Percentiles rank a stretch among this genome's conserved stretches.
These are phyloP conservation scores for Malassezia nana DNA, from an alignment of 1,284 basidiomycete species.

Conservation along the genomic window DNA sequence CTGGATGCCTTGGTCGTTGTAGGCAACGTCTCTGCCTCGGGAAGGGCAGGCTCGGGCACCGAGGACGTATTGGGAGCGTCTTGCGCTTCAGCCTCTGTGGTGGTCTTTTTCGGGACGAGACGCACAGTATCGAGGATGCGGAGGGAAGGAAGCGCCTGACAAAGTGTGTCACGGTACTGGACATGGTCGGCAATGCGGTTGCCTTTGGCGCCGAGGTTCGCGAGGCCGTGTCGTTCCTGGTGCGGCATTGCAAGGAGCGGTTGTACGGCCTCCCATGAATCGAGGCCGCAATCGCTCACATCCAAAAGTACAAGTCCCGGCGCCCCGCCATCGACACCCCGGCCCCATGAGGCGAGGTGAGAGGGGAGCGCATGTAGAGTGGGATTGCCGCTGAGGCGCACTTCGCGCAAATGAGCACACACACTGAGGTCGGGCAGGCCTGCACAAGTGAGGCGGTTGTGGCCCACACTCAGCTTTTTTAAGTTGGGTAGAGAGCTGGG, in stretches of 20 bases:
- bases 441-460: conserved; percentile 24
- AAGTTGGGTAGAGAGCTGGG: conserved; percentile 31
- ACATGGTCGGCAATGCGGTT: conserved; percentile 24
- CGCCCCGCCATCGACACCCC: conserved; percentile 32
- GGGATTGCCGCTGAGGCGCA: conserved; percentile 32
- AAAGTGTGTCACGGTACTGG: conserved; percentile 25
- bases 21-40: background rate
- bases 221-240: conserved; percentile 22
- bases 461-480: conserved; percentile 37
- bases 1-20: background rate
- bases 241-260: conserved; percentile 18
- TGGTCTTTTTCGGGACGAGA: conserved; percentile 15
- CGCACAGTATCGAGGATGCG: conserved; percentile 32
- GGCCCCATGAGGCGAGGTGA: conserved; percentile 32
- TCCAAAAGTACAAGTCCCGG: conserved; percentile 36
- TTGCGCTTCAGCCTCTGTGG: no score
- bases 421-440: conserved; percentile 36
- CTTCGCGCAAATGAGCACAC: conserved; percentile 33
- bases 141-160: conserved; percentile 19
- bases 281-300: conserved; percentile 34
- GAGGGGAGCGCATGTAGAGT: conserved; percentile 23
- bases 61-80: no score
- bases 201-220: conserved; percentile 29
- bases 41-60: no score
- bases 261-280: conserved; percentile 22